Evolutionary conservation across 352 stramenopile species (phyloP).

Genomic region (Albugo laibachii): DNA sequence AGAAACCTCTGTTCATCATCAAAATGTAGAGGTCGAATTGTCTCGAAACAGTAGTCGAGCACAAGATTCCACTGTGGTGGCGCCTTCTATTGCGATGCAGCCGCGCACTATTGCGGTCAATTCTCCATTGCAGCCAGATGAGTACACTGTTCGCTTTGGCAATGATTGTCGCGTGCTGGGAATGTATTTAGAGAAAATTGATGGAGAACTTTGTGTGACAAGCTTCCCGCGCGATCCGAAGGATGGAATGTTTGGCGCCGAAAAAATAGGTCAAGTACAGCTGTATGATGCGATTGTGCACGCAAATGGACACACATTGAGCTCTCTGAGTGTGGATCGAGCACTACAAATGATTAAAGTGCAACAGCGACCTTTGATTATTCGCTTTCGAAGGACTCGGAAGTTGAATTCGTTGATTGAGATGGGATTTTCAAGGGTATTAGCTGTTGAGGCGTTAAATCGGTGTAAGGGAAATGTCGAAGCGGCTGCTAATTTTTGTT

Average conservation of each 20-base stretch:
- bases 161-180: conserved; percentile 46
- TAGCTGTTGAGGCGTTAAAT: conserved; percentile 27
- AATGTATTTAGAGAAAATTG: conserved; percentile 69
- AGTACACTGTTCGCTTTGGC: conserved; percentile 66
- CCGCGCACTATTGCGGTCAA: conserved; percentile 63
- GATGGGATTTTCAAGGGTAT: conserved; percentile 43
- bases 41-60: too few species aligned
- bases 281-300: conserved; percentile 54
- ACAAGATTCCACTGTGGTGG: conserved; percentile 59
- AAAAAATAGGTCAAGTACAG: conserved; percentile 49
- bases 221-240: conserved; percentile 44
- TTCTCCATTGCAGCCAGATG: conserved; percentile 17
- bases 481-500: conserved; percentile 14
- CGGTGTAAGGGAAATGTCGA: conserved; percentile 36
- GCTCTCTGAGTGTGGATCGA: conserved; percentile 63
- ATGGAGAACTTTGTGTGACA: conserved; percentile 53
- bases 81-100: conserved; percentile 60
- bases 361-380: conserved; percentile 47
- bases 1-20: too few species aligned
- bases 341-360: conserved; percentile 75
- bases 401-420: conserved; percentile 46
- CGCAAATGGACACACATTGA: conserved; percentile 58
- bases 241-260: conserved; percentile 44
- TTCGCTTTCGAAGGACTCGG: conserved; percentile 48
- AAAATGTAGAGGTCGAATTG: too few species aligned